These are phyloP conservation scores for Verticillium tricorpus DNA, from an alignment of 2,329 filamentous ascomycete genomes.

Conservation along the genomic window DNA sequence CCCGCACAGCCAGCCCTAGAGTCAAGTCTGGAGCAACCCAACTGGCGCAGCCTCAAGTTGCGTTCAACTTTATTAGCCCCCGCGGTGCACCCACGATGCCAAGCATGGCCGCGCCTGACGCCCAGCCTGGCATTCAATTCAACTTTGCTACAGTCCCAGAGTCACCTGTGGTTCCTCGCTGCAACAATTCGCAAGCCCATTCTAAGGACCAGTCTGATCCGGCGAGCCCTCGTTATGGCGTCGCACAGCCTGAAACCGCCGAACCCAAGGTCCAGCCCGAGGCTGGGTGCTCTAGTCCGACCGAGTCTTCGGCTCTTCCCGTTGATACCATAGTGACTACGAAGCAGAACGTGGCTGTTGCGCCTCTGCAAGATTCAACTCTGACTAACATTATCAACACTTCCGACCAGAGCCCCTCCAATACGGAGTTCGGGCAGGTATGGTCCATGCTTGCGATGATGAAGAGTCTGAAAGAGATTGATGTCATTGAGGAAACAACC, in stretches of 20 bases:
- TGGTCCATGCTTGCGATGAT: neutral
- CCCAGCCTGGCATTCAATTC: neutral
- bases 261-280: too few species aligned
- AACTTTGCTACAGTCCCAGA: neutral
- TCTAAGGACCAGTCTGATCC: neutral
- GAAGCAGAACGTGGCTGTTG: neutral
- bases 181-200: neutral
- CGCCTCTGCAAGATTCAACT: neutral
- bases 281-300: too few species aligned
- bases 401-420: neutral
- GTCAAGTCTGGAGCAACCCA: neutral
- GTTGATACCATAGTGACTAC: neutral
- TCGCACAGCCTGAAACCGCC: neutral
- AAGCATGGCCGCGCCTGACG: neutral
- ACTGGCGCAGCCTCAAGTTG: neutral
- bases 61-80: neutral
- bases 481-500: neutral
- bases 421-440: neutral
- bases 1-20: neutral
- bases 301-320: neutral
- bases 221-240: neutral
- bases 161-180: neutral
- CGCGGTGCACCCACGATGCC: neutral
- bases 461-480: neutral
- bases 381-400: neutral